A percentile compares a stretch with the other conserved stretches of the same genome.
Evolutionary conservation across 164 flowering plant species (phyloP).

Genomic region (Magnolia kwangsiensis): DNA sequence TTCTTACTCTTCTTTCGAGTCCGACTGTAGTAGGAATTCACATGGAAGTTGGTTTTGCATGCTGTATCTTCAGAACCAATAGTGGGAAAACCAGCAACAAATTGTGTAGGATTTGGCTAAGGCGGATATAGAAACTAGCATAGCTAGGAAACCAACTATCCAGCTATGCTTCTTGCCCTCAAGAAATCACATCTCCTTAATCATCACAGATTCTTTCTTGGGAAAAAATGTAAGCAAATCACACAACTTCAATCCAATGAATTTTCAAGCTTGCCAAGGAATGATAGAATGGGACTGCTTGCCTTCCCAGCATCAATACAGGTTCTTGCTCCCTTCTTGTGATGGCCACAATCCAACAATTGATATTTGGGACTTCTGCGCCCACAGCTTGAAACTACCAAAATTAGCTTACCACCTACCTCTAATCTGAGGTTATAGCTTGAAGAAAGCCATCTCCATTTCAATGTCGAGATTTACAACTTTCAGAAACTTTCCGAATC

Average conservation of each 20-base stretch:
- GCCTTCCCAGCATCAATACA: not conserved
- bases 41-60: not conserved
- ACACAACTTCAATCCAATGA: conserved; percentile 1
- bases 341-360: not conserved
- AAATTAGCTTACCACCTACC: not conserved
- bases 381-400: conserved; percentile 1
- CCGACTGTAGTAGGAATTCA: not conserved
- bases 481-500: conserved; percentile 51
- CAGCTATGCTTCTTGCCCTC: not conserved
- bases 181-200: not conserved
- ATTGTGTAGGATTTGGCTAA: not conserved
- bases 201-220: not conserved
- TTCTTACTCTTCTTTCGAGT: not conserved
- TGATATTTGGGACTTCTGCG: not conserved
- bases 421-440: not conserved
- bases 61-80: not conserved
- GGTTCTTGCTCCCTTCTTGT: not conserved
- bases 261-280: not conserved
- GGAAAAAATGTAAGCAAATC: not conserved
- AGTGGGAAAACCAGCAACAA: not conserved
- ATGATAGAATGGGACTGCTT: no score
- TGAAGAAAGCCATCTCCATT: conserved; percentile 14
- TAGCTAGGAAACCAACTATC: not conserved
- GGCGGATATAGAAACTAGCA: not conserved
- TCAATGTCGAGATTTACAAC: conserved; percentile 53